Evolutionary conservation across 768 basidiomycete species (phyloP).

Genomic region (Neoboletus brunneissimus): DNA sequence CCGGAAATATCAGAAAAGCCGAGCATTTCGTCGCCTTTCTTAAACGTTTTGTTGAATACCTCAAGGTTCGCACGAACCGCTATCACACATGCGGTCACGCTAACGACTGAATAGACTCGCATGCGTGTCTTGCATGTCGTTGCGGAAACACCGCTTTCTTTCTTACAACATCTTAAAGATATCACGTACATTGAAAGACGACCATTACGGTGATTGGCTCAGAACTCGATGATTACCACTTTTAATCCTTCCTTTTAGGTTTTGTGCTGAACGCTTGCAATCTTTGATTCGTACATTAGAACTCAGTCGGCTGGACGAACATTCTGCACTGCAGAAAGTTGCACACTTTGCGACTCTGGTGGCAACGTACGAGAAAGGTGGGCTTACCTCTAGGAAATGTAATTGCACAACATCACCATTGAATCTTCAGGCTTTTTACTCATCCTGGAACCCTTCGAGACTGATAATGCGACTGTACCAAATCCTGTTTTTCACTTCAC

Average conservation of each 20-base stretch:
- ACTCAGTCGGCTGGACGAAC: slow-evolving; percentile 86
- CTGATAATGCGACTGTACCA: slow-evolving; percentile 96
- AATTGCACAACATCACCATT: neutral
- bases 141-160: slow-evolving; percentile 95
- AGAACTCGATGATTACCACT: neutral
- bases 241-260: slow-evolving; percentile 46
- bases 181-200: slow-evolving; percentile 97
- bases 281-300: slow-evolving; percentile 92
- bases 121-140: slow-evolving; percentile 99
- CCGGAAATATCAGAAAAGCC: slow-evolving; percentile 97
- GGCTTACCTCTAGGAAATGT: neutral
- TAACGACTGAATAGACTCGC: slow-evolving; percentile 57
- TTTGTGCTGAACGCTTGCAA: slow-evolving; percentile 94
- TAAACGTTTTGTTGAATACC: slow-evolving; percentile 96
- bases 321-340: slow-evolving; percentile 89
- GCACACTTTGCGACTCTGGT: slow-evolving; percentile 95
- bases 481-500: slow-evolving; percentile 99
- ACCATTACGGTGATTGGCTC: slow-evolving; percentile 71
- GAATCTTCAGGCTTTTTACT: slow-evolving; percentile 76
- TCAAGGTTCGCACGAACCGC: slow-evolving; percentile 60
- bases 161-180: slow-evolving; percentile 96
- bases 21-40: slow-evolving; percentile 99
- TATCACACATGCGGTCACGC: neutral
- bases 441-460: slow-evolving; percentile 97
- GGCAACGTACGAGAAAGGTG: slow-evolving; percentile 96